Base-by-base conservation (phyloP, 2,329 filamentous ascomycete species). In the Hymenoscyphus linearis region DNA sequence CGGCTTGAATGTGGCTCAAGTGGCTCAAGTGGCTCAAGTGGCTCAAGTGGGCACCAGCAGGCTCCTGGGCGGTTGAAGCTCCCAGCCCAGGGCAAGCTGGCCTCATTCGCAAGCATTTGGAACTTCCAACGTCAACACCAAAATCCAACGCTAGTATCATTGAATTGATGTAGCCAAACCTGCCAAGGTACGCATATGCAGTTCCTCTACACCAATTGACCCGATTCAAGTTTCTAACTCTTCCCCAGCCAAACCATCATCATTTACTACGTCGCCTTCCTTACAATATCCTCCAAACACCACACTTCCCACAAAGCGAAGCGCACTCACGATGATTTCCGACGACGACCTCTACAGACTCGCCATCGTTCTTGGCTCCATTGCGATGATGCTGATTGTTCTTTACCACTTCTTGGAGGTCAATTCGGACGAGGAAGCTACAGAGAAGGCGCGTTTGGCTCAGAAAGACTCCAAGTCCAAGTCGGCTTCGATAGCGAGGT, bases 351-450 rank as follows among this genome's bases (percentile, higher is more conserved):
- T 99, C 71, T 97, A 98, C 82, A 84, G 84, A 65, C 85, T 99
- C 34, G 93, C 95, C 75, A 87, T 98, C 75, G 93, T 97, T 75
- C 89, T 99, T 63, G 95, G 95, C 78, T 89, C 87, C 60, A 84
- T 87, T 47, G 86, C 93, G 65, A 93, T 98, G 90, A 80, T 97
- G 52, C 83, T 99, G 64, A 97, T 98, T 67, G 86, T 99, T 34
- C 78, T 96, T 31, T 98, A 99, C 78, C 92, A 98, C 76, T 98
- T 96, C 78, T 86, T 99, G 71, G 93, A 98, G 75, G 85, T 96
- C 79, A 98, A 99, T 73, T 85, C 91, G n/a, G 80, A 82, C 67
- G 82, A 87, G 62, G 76, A 79, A 27, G 64, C 62, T 37, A 58
- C 58, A 47, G 64, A 67, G 22, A 52, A 59, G 47, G 60, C 59